Evolutionary conservation across 2,329 filamentous ascomycete genomes (phyloP).

Genomic region (Nothophaeocryptopus gaeumannii): DNA sequence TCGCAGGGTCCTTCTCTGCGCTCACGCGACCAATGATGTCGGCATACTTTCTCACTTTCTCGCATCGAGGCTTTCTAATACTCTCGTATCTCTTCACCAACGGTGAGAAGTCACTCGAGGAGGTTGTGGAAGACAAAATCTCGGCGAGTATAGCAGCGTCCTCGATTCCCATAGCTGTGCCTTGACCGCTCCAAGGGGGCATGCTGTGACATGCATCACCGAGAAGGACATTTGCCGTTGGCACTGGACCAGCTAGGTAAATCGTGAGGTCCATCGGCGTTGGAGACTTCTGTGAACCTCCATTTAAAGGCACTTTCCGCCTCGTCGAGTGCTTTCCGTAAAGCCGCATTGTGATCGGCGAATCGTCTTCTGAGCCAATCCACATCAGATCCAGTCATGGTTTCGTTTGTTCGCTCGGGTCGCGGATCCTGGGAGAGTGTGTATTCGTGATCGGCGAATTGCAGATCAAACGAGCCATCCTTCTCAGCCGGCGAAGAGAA

Average conservation of each 20-base stretch:
- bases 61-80: constrained; percentile 6
- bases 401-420: background rate
- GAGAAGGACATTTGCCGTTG: constrained; percentile 5
- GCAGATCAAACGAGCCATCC: background rate
- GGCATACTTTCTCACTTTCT: constrained; percentile 6
- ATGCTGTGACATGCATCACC: constrained; percentile 12
- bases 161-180: constrained; percentile 10
- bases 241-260: constrained; percentile 7
- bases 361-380: constrained; percentile 1
- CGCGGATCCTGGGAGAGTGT: background rate
- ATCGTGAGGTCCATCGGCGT: background rate
- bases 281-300: constrained; percentile 1
- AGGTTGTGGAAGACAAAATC: constrained; percentile 1
- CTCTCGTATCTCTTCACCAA: constrained; percentile 7
- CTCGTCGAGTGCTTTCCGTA: constrained; percentile 2
- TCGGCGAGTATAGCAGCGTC: constrained; percentile 10
- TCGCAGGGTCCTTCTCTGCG: background rate
- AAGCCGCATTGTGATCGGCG: constrained; percentile 2
- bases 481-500: too few species aligned
- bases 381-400: background rate
- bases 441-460: constrained; percentile 12
- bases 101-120: background rate
- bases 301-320: constrained; percentile 11
- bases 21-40: background rate
- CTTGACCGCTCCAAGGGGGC: background rate